Conservation (phyloP, 306 rosid species). For the Mucuna pruriens region DNA sequence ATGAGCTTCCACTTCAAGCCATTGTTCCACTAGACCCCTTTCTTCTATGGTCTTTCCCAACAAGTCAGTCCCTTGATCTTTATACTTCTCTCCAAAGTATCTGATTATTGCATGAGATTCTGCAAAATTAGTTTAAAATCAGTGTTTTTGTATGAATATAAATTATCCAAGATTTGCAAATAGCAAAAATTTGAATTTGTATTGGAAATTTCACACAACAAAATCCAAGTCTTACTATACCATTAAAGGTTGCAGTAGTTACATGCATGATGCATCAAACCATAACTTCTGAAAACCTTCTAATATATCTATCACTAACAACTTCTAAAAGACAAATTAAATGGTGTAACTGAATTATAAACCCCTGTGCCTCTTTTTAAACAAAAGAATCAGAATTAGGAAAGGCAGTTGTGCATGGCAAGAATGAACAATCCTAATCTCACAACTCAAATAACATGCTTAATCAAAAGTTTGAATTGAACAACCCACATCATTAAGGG, state of each 20-base stretch:
- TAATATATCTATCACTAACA: no score
- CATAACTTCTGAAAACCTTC: no score
- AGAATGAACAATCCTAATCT: background rate
- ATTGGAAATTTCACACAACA: no score
- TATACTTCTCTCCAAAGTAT: background rate
- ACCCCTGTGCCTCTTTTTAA: background rate
- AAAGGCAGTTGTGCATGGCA: background rate
- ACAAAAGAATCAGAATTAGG: background rate
- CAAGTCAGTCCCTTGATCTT: conserved; percentile 41
- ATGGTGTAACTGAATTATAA: background rate
- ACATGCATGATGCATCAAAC: no score
- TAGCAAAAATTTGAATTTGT: background rate
- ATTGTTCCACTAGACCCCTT: conserved; percentile 47
- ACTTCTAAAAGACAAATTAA: no score
- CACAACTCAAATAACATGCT: background rate
- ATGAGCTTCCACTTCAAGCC: conserved; percentile 52
- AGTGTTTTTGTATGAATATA: background rate
- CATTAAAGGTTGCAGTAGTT: no score
- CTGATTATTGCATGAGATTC: conserved; percentile 26
- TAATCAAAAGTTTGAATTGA: background rate
- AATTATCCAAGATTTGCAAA: background rate
- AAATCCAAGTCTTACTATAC: no score
- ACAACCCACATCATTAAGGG: background rate
- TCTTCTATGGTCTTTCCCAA: conserved; percentile 45
- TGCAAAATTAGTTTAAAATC: background rate